Base-by-base conservation (phyloP, 495 filamentous ascomycete species). In the Pseudotulostoma volvatum region DNA sequence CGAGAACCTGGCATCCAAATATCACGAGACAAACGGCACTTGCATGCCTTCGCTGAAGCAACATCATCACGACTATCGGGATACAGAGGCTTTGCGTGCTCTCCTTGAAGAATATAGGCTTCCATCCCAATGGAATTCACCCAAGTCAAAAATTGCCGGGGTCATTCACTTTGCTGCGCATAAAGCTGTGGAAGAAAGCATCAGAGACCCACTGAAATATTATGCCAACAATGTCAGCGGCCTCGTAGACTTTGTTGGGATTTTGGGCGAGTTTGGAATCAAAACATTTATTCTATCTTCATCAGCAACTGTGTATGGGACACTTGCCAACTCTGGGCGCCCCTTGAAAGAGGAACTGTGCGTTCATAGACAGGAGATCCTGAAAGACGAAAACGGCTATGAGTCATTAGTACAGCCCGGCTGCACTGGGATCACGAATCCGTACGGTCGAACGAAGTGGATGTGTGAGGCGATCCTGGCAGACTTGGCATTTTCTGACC, bases 141-240 rank as follows among this genome's bases (percentile, higher is more conserved):
- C 57, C n/a, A 61, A 56, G 44, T 76, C 70, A 3, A 61, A 56
- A 7, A 79, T 78, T 37, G 48, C 59, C 1, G 72, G 72, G 4
- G 73, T 78, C 17, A 73, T 79, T 40, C 75, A 79, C 38, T 78
- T 77, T 46, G 75, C 74, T 9, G 73, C 71, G 7, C 70, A 68
- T 48, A 75, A 77, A 42, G 65, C 68, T 14, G 71, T 74, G 1
- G 60, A 64, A 23, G 66, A 73, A 44, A 63, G 61, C 23, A 60
- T 77, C 46, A 48, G 49, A 15, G 47, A 64, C 14, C 75, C 75
- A 8, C 46, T 79, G 37, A 64, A 64, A 36, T 79, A 79, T 49
- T 79, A 79, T 57, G 50, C 63, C 38, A 79, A 78, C 59, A 79
- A 79, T 37, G 73, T 79, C 17, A 66, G 66, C 43, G 75, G 74